Base-by-base conservation (phyloP, 768 basidiomycete genomes). In the Naganishia onofrii region DNA sequence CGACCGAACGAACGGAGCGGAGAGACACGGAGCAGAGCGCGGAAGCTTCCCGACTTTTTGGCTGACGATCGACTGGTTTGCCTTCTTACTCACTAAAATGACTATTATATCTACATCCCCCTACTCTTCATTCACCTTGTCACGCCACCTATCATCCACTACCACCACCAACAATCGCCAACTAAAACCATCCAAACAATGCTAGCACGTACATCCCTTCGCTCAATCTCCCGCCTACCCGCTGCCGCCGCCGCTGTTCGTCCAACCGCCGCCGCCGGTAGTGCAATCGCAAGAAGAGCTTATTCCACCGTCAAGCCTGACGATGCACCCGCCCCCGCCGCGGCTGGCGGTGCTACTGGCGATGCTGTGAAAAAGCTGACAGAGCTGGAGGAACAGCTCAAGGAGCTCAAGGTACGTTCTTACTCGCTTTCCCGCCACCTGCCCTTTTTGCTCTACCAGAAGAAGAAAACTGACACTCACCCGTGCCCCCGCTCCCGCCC, bases 361-460 rank as follows among this genome's bases (percentile, higher is more conserved):
- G 76, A 77, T 51, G 71, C 69, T 21, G 74, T 75, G 32, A 74
- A 77, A 44, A 74, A 78, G 66, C 70, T 73, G 6, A 71, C 58
- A 15, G 77, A 78, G 5, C 63, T 81, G 23, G 73, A 77, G 44
- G 67, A 71, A 12, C 74, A 77, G 69, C 44, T 82, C 69, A 78
- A 80, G 71, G 89, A 89, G 78, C 84, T 95, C 68, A 89, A 92
- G 83, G 87, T 87, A 73, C 90, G 93, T 80, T 9, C 38, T 34
- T n/a, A 31, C n/a, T 23, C 10, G 21, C 44, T 23, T 4, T 2
- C 12, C 44, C 66, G 63, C 57, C 53, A 28, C 15, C 66, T 66
- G 29, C 31, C 13, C 15, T 15, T 17, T 32, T 65, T 52, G 42
- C 28, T 3, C n/a, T 3, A 5, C 3, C 6, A 21, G 8, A 9